Base-by-base conservation (phyloP, 257 asterid species). In the Nicotiana attenuata region DNA sequence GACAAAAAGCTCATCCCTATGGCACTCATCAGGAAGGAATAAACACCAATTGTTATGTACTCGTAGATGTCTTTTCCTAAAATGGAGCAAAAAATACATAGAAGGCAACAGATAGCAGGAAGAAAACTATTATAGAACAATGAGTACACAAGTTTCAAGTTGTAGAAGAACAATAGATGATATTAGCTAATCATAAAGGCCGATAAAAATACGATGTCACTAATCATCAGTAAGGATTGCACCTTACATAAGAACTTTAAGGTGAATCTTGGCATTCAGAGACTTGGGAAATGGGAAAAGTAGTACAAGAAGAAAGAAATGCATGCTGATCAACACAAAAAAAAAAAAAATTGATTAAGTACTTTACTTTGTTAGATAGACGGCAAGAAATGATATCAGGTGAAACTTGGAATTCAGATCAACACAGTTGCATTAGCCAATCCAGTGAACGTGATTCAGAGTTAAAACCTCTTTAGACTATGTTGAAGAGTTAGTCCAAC, bases 11-110 rank as follows among this genome's bases (percentile, higher is more conserved):
- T n/a, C n/a, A n/a, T n/a, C n/a, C 75, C 56, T 67, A 31, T 26
- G 33, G 69, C 65, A 87, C 95, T 86, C 86, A 96, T 98, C 94
- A 96, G 84, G 86, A 93, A 88, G 84, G 99, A 96, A 84, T 96
- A 94, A 77, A 96, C 89, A 82, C 97, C 97, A 57, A 87, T 87
- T 16, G 98, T 96, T 9, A 91, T 47, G 89, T 93, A 93, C 88
- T 92, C 96, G 53, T 88, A 96, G 85, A 96, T 87, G 87, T 89
- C 90, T 85, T 93, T 96, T 77, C 99, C 98, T 14, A 96, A 89
- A 96, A 94, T 71, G 99, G 98, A 83, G 99, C 98, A 50, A 94
- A 96, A 86, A 94, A 96, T 9, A 97, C 97, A 89, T 94, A 96
- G 92, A 94, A 96, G 84, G 97, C 98, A 82, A 96, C 96, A 35